Conservation (phyloP, 257 asterid species). For the Forsythia viridissima region DNA sequence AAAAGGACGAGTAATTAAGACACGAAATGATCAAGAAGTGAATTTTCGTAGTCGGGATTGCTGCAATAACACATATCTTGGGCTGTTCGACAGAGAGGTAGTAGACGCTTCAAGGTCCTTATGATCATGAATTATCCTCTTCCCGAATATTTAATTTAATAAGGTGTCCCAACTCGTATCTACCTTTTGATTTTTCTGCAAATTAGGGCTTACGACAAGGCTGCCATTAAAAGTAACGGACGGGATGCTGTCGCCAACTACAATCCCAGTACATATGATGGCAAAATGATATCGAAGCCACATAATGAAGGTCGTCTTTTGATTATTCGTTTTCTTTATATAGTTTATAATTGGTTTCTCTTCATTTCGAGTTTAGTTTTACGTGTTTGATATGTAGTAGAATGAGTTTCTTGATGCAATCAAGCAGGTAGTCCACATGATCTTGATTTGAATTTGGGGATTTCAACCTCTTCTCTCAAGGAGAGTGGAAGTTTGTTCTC, state of each 20-base stretch:
- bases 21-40: neutral
- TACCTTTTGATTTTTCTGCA: conserved; percentile 33
- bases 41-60: conserved; percentile 34
- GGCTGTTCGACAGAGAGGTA: conserved; percentile 45
- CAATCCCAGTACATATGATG: conserved; percentile 51
- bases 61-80: conserved; percentile 49
- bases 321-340: neutral
- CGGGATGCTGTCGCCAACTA: conserved; percentile 76
- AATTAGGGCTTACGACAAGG: conserved; percentile 78
- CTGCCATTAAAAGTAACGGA: conserved; percentile 64
- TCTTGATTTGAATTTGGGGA: conserved; percentile 78
- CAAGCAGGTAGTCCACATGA: conserved; percentile 43
- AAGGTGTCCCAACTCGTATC: conserved; percentile 31
- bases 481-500: conserved; percentile 38
- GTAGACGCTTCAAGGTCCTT: conserved; percentile 52
- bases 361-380: neutral
- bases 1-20: neutral
- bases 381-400: neutral
- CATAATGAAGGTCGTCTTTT: conserved; percentile 36
- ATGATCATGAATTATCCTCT: conserved; percentile 24
- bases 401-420: conserved; percentile 5
- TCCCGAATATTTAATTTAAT: conserved; percentile 30
- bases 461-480: conserved; percentile 47
- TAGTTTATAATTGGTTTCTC: neutral
- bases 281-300: conserved; percentile 29